Evolutionary conservation across 495 filamentous ascomycete genomes (phyloP).

Genomic region (Xylaria bambusicola): DNA sequence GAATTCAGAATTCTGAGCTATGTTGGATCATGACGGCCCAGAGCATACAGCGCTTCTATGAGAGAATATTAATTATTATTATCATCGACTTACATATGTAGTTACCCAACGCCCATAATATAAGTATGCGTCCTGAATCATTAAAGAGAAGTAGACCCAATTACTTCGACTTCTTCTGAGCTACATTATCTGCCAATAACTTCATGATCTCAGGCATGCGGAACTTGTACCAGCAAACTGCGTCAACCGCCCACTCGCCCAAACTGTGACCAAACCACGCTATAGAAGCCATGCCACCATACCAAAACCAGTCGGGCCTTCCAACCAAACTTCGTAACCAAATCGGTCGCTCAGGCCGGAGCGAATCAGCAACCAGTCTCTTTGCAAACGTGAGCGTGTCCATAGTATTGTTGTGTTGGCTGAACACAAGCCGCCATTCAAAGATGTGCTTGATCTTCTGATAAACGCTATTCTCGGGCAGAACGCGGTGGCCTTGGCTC

Average conservation of each 20-base stretch:
- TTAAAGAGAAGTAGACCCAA: not conserved
- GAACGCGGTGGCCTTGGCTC: conserved; percentile 35
- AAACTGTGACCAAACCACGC: conserved; percentile 37
- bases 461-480: conserved; percentile 47
- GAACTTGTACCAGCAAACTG: conserved; percentile 39
- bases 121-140: not conserved
- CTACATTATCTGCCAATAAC: conserved; percentile 26
- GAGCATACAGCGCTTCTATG: too few species aligned
- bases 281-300: conserved; percentile 37
- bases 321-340: conserved; percentile 39
- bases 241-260: conserved; percentile 48
- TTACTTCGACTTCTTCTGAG: conserved; percentile 33
- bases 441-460: conserved; percentile 41
- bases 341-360: conserved; percentile 36
- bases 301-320: conserved; percentile 52
- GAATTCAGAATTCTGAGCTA: too few species aligned
- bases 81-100: too few species aligned
- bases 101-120: not conserved
- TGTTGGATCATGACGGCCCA: too few species aligned
- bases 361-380: conserved; percentile 38
- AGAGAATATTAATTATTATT: too few species aligned
- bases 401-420: conserved; percentile 45
- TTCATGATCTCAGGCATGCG: conserved; percentile 41
- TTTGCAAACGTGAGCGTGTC: conserved; percentile 41
- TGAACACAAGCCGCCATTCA: conserved; percentile 46